These are phyloP conservation scores for Saksenaea vasiformis DNA, from an alignment of 371 early-diverging fungal species.

Conservation along the genomic window DNA sequence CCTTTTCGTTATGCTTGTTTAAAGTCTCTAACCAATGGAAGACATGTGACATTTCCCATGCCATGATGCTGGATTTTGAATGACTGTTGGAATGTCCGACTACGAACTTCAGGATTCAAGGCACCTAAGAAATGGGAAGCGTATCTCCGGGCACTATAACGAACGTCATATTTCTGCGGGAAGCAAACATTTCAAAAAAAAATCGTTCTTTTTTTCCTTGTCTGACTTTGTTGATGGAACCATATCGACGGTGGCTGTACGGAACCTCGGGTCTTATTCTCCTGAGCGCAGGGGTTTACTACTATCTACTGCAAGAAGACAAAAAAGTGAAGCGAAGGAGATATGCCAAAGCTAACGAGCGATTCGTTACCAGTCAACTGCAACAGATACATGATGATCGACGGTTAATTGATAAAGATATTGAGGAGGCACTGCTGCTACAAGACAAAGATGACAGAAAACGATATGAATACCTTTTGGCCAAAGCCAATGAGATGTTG, in stretches of 20 bases:
- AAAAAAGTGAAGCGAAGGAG: constrained; percentile 30
- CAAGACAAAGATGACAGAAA: constrained; percentile 1
- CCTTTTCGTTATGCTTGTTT: too few species aligned
- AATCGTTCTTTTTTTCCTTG: not conserved
- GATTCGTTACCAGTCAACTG: constrained; percentile 19
- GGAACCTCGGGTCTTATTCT: not conserved
- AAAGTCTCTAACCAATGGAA: too few species aligned
- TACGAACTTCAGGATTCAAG: too few species aligned
- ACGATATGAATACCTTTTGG: constrained; percentile 25
- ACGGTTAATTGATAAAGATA: constrained; percentile 15
- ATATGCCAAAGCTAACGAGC: constrained; percentile 18
- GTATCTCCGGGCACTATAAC: not conserved
- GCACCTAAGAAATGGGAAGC: too few species aligned
- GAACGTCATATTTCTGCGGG: not conserved
- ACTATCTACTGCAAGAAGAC: constrained; percentile 40
- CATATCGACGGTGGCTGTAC: not conserved
- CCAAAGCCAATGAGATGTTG: constrained; percentile 40
- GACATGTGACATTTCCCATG: too few species aligned
- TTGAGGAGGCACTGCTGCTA: not conserved
- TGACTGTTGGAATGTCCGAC: too few species aligned
- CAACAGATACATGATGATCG: constrained; percentile 30
- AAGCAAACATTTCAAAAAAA: not conserved
- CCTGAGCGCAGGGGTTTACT: not conserved
- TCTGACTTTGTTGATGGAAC: not conserved
- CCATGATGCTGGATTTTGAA: too few species aligned